Percentiles rank a stretch among this genome's conserved stretches.
These are phyloP conservation scores for Elsinoe australis DNA, from an alignment of 2,329 filamentous ascomycete species.

Conservation along the genomic window DNA sequence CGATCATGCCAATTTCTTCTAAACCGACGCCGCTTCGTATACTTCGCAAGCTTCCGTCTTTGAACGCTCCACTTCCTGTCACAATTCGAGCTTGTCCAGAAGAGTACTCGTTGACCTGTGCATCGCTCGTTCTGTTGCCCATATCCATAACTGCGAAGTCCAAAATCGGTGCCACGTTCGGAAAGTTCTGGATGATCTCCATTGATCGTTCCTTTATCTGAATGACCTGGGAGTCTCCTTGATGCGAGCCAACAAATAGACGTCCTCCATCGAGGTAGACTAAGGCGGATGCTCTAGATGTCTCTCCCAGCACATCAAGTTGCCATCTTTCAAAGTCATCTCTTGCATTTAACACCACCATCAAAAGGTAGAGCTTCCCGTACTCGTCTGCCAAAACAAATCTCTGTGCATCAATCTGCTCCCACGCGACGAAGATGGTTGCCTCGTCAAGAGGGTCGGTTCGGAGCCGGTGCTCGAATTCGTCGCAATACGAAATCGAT, in stretches of 20 bases:
- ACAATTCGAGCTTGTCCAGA: slow-evolving; percentile 92
- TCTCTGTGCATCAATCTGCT: slow-evolving; percentile 67
- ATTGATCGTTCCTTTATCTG: slow-evolving; percentile 54
- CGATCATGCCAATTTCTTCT: slow-evolving; percentile 75
- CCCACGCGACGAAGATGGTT: slow-evolving; percentile 88
- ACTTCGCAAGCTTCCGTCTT: slow-evolving; percentile 79
- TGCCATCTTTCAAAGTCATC: slow-evolving; percentile 65
- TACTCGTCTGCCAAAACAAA: slow-evolving; percentile 93
- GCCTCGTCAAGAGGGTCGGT: slow-evolving; percentile 61
- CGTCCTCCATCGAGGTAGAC: slow-evolving; percentile 67
- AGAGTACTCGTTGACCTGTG: slow-evolving; percentile 79
- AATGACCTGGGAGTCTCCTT: slow-evolving; percentile 83
- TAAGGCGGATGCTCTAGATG: slow-evolving; percentile 67
- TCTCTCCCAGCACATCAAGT: slow-evolving; percentile 58
- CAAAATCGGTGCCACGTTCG: slow-evolving; percentile 83
- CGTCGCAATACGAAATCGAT: slow-evolving; percentile 76
- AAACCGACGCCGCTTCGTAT: slow-evolving; percentile 90
- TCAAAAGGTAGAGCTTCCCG: slow-evolving; percentile 75
- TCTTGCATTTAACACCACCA: slow-evolving; percentile 58
- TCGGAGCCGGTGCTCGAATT: slow-evolving; percentile 57
- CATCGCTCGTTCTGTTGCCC: slow-evolving; percentile 72
- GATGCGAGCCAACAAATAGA: slow-evolving; percentile 84
- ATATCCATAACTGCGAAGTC: slow-evolving; percentile 97
- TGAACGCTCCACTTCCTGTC: slow-evolving; percentile 82
- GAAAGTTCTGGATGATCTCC: slow-evolving; percentile 63